Evolutionary conservation across 2,329 filamentous ascomycete genomes (phyloP).

Genomic region (Ophiocordyceps camponoti-leonardi): DNA sequence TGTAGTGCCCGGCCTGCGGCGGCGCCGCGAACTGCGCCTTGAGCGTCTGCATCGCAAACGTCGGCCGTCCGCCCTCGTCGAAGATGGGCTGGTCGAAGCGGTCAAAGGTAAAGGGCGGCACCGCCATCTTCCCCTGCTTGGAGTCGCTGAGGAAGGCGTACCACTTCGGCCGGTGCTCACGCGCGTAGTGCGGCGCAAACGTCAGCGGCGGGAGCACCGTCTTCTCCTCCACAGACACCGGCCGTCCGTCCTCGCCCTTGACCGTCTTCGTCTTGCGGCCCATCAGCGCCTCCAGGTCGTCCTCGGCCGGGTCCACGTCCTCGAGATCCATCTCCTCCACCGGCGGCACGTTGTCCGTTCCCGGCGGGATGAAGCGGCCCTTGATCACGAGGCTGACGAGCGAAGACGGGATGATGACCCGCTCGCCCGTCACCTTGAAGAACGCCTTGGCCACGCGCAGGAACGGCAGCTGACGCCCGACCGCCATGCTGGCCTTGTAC

Average conservation of each 20-base stretch:
- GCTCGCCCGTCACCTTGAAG: conserved; percentile 96
- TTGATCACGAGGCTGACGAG: conserved; percentile 92
- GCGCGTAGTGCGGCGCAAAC: conserved; percentile 77
- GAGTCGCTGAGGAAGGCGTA: conserved; percentile 87
- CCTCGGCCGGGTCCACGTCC: conserved; percentile 84
- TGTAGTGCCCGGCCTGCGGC: conserved; percentile 80
- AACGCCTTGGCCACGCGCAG: conserved; percentile 82
- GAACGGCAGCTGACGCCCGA: conserved; percentile 71
- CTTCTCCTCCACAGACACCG: conserved; percentile 38
- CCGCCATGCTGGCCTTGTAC: conserved; percentile 56
- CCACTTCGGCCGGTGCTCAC: conserved; percentile 82
- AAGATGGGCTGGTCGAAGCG: conserved; percentile 84
- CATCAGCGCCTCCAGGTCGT: conserved; percentile 71
- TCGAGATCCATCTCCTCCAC: conserved; percentile 68
- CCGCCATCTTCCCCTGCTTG: conserved; percentile 89
- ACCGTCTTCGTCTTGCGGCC: conserved; percentile 55
- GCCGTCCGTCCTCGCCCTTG: conserved; percentile 43
- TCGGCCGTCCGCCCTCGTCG: conserved; percentile 64
- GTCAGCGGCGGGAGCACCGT: conserved; percentile 68
- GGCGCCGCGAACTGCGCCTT: conserved; percentile 96
- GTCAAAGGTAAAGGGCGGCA: conserved; percentile 89
- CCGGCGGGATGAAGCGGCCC: conserved; percentile 81
- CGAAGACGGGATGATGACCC: conserved; percentile 77
- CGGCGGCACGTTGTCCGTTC: conserved; percentile 54
- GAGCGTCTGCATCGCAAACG: conserved; percentile 86